Conservation (phyloP, 2,329 filamentous ascomycete species). For the Fusarium domesticum region DNA sequence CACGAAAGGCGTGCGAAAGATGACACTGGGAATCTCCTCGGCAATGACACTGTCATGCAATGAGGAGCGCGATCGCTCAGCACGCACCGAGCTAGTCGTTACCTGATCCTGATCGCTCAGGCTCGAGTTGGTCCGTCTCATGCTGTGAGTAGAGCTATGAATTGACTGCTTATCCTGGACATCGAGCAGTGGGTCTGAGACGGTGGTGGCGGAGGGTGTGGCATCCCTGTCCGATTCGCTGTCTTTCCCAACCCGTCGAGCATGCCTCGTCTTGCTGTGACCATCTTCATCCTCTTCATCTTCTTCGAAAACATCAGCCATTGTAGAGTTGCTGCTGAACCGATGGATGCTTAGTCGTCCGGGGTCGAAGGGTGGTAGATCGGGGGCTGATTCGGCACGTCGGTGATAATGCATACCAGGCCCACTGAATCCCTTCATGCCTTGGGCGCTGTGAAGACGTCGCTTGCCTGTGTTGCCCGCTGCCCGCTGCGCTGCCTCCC, state of each 20-base stretch:
- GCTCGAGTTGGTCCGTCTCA: conserved; percentile 46
- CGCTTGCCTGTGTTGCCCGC: conserved; percentile 55
- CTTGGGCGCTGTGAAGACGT: conserved; percentile 73
- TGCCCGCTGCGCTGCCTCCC: conserved; percentile 63
- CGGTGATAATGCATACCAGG: conserved; percentile 74
- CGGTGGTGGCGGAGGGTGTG: conserved; percentile 32
- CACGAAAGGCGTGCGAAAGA: conserved; percentile 39
- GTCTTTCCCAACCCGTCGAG: conserved; percentile 43
- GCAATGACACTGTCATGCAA: conserved; percentile 51
- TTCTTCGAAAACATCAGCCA: conserved; percentile 86
- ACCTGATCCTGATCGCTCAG: conserved; percentile 40
- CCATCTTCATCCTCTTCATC: conserved; percentile 66
- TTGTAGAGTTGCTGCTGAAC: conserved; percentile 66
- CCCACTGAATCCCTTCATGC: conserved; percentile 65
- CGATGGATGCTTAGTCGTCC: conserved; percentile 56
- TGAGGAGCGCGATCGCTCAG: conserved; percentile 48
- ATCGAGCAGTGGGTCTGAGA: conserved; percentile 24
- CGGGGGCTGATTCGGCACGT: conserved; percentile 76
- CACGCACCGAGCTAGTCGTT: conserved; percentile 37
- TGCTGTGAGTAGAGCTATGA: conserved; percentile 22
- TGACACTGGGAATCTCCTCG: conserved; percentile 44
- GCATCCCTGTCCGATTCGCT: conserved; percentile 45
- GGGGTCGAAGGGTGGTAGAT: conserved; percentile 71
- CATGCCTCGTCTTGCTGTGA: conserved; percentile 40
- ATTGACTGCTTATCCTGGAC: conserved; percentile 21